Evolutionary conservation across 495 filamentous ascomycete species (phyloP).

Genomic region (Mycothermus thermophilus): DNA sequence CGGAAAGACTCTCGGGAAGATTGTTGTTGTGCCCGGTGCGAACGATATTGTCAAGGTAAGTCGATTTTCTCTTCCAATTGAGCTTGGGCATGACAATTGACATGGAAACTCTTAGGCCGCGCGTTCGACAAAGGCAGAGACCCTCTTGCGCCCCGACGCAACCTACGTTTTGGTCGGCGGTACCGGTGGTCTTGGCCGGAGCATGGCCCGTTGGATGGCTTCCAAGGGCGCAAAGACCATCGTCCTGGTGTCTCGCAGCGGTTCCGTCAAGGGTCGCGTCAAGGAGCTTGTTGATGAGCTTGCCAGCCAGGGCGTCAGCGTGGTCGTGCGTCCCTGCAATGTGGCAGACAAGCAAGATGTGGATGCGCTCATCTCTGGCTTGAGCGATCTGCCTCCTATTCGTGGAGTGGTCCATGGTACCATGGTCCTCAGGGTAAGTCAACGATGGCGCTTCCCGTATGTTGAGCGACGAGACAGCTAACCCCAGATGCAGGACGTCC

Average conservation of each 20-base stretch:
- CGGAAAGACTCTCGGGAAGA: conserved; percentile 43
- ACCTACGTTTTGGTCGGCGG: conserved; percentile 51
- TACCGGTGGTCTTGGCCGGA: conserved; percentile 48
- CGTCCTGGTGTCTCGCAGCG: conserved; percentile 44
- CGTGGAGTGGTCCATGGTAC: conserved; percentile 36
- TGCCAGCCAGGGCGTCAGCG: conserved; percentile 20
- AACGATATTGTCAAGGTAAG: conserved; percentile 28
- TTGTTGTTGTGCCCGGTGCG: conserved; percentile 33
- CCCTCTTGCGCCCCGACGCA: conserved; percentile 30
- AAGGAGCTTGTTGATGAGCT: conserved; percentile 34
- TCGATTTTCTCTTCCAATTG: not conserved
- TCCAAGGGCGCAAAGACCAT: conserved; percentile 43
- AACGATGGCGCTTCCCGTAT: no score
- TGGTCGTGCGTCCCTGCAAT: conserved; percentile 29
- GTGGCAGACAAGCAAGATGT: conserved; percentile 28
- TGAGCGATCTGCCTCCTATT: conserved; percentile 28
- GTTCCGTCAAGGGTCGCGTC: conserved; percentile 26
- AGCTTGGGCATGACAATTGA: not conserved
- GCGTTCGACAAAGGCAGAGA: conserved; percentile 18
- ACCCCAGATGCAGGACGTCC: conserved; percentile 32
- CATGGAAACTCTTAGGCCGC: conserved; percentile 11
- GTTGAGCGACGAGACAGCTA: no score
- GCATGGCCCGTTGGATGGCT: conserved; percentile 47
- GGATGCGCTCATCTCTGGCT: conserved; percentile 22
- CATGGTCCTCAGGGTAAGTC: conserved; percentile 42